phyloP scores from a whole-genome alignment of 2,329 filamentous ascomycete genomes.

The Fusarium sp. region DNA sequence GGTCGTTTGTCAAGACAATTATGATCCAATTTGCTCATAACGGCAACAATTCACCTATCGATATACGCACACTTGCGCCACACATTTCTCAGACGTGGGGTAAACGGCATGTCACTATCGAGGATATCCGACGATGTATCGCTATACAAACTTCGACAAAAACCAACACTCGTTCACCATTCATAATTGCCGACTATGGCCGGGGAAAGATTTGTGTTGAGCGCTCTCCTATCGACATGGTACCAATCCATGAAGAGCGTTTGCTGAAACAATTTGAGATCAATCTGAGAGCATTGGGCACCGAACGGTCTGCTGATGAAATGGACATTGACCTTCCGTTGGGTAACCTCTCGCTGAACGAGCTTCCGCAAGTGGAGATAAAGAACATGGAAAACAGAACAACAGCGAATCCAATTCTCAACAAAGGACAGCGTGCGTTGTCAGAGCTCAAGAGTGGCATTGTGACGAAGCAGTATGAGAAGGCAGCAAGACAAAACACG shows the following conservation, averaged over 20 bases:
- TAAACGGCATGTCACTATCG: constrained; percentile 71
- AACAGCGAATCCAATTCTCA: constrained; percentile 66
- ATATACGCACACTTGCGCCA: constrained; percentile 69
- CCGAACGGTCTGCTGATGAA: constrained; percentile 34
- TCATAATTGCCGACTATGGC: constrained; percentile 63
- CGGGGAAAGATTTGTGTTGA: constrained; percentile 68
- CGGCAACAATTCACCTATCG: constrained; percentile 69
- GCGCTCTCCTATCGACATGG: constrained; percentile 53
- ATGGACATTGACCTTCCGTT: constrained; percentile 42
- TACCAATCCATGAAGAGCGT: constrained; percentile 60
- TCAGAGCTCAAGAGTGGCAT: constrained; percentile 73
- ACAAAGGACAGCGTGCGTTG: constrained; percentile 76
- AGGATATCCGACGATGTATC: constrained; percentile 74
- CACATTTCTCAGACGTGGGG: constrained; percentile 77
- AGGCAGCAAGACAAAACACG: constrained; percentile 51
- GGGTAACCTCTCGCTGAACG: constrained; percentile 61
- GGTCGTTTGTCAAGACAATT: constrained; percentile 74
- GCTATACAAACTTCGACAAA: constrained; percentile 65
- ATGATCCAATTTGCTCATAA: constrained; percentile 77
- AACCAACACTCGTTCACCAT: constrained; percentile 47
- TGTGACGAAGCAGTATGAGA: constrained; percentile 61
- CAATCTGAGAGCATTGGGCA: constrained; percentile 62
- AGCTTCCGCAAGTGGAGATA: constrained; percentile 52
- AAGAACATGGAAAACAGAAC: constrained; percentile 44
- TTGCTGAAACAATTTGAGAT: constrained; percentile 65